A percentile compares a stretch with the other conserved stretches of the same genome.
Evolutionary conservation across 805 yeast species (phyloP).

Genomic region (Candida ficus): DNA sequence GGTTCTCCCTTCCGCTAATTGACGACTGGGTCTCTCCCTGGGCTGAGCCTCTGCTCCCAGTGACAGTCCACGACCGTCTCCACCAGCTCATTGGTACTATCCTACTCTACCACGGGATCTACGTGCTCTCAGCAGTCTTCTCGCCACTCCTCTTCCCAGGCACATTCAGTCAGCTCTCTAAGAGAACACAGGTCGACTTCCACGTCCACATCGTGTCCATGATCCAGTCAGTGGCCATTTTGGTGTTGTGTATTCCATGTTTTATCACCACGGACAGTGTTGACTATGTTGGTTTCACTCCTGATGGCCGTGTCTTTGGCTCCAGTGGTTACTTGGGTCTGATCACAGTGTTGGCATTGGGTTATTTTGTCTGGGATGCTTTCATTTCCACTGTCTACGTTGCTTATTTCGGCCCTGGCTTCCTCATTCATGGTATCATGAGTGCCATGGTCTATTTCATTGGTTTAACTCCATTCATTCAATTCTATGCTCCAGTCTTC

Average conservation of each 20-base stretch:
- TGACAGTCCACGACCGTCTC: conserved; percentile 24
- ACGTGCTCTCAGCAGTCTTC: conserved; percentile 16
- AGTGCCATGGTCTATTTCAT: conserved; percentile 65
- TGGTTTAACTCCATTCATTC: conserved; percentile 60
- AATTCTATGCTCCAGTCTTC: conserved; percentile 70
- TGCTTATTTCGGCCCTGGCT: conserved; percentile 64
- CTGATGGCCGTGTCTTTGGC: conserved; percentile 50
- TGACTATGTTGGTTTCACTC: conserved; percentile 1
- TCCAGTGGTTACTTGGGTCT: conserved; percentile 66
- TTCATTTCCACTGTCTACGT: conserved; percentile 52
- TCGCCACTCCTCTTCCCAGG: conserved; percentile 21
- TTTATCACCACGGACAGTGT: not conserved
- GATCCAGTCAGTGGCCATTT: conserved; percentile 70
- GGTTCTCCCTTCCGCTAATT: conserved; percentile 23
- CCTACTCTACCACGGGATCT: conserved; percentile 27
- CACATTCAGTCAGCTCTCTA: conserved; percentile 21
- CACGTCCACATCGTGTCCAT: conserved; percentile 85
- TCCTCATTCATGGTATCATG: conserved; percentile 70
- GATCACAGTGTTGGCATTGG: conserved; percentile 58
- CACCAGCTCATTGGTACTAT: conserved; percentile 28
- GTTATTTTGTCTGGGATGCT: conserved; percentile 85
- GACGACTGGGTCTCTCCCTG: conserved; percentile 22
- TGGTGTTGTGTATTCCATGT: conserved; percentile 31
- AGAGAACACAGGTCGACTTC: conserved; percentile 59
- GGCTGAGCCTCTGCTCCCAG: conserved; percentile 19